phyloP scores from a whole-genome alignment of 441 rosid species.

The Hura crepitans region DNA sequence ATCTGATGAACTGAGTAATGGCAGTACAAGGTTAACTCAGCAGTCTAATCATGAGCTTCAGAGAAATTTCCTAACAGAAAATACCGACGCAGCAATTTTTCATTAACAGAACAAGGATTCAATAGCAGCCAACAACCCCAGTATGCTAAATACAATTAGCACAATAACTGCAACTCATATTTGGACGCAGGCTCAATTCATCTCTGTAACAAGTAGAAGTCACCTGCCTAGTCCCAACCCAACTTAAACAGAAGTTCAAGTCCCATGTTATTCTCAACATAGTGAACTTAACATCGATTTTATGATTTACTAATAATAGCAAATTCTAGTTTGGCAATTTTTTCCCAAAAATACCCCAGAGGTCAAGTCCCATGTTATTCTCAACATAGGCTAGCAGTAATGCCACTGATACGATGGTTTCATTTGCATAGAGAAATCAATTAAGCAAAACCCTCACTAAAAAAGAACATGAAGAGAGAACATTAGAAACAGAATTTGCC shows the following conservation, averaged over 20 bases:
- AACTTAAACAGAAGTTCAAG: conserved; percentile 1
- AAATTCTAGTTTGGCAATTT: background rate
- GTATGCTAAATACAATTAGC: conserved; percentile 6
- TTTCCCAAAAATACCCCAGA: background rate
- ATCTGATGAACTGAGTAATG: conserved; percentile 76
- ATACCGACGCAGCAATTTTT: conserved; percentile 27
- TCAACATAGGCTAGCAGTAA: background rate
- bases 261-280: too few relatives aligned
- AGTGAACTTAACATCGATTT: background rate
- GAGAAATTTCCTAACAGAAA: conserved; percentile 30
- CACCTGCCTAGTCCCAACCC: background rate
- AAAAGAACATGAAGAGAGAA: background rate
- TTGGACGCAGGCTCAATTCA: background rate
- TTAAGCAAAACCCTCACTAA: background rate
- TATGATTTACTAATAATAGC: background rate
- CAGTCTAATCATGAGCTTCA: conserved; percentile 30
- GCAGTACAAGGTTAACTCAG: conserved; percentile 32
- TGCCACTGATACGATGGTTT: background rate
- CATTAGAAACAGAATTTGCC: background rate
- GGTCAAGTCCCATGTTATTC: background rate
- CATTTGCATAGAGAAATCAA: background rate
- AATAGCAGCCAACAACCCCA: conserved; percentile 20
- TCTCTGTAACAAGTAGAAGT: background rate
- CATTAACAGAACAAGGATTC: conserved; percentile 24
- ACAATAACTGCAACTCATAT: background rate